Base-by-base conservation (phyloP, 2,329 filamentous ascomycete species). In the Alternaria rosae region DNA sequence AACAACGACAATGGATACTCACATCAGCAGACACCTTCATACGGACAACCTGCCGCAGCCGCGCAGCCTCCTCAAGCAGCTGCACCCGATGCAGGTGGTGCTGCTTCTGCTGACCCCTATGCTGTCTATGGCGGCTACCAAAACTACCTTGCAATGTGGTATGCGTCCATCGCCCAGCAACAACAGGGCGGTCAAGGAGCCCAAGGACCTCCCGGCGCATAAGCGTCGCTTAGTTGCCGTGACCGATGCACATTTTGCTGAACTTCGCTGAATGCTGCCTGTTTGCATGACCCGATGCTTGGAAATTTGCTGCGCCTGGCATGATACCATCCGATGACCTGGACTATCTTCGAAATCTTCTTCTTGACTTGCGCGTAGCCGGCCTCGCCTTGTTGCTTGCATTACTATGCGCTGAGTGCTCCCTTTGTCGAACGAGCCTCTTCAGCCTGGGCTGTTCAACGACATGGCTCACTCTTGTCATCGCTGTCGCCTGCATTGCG, bases 71-170 rank as follows among this genome's bases (percentile, higher is more conserved):
- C 69, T 66, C 68, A 70, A 54, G 59, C 74, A 59, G 67, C 64
- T 63, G 65, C 70, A 68, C 64, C 83, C 81, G 63, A 81, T 42
- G 66, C 78, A 51, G 83, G 84, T 58, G 91, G 92, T 73, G 74
- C 67, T 62, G 72, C 71, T 48, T 72, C 76, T 61, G 75, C 74
- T 71, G 80, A 82, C 59, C 80, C 80, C 42, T 95, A 95, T 79
- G 92, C 92, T 59, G 85, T 89, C 59, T 95, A 94, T 80, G 92
- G 92, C 68, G 92, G 92, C 63, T 94, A 94, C 79, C 87, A 93
- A 71, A 90, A 90, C 70, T 95, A 94, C 76, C 81, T 93, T 61
- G 88, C 90, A 42, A 84, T 94, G 70, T 95, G 92, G 92, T 94
- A 93, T 81, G 89, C 92, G 74, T 91, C 91, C 50, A 77, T 87